A percentile compares a stretch with the other conserved stretches of the same genome.
Conservation (phyloP, 176 grass and related monocot genomes). For the Cymbopogon citratus region DNA sequence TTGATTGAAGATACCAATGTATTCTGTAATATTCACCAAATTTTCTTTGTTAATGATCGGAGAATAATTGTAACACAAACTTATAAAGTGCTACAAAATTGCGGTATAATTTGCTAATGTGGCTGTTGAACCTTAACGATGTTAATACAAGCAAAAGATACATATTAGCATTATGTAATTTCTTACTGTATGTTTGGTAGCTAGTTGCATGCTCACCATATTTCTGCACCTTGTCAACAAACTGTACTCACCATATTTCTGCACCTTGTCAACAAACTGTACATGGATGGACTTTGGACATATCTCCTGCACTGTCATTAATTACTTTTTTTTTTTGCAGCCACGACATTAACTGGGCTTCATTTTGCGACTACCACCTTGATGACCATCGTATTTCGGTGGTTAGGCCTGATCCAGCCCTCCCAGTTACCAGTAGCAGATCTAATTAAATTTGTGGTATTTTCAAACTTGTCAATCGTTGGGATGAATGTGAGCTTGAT, state of each 20-base stretch:
- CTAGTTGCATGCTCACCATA: background rate
- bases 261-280: background rate
- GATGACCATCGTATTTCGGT: slow-evolving; percentile 79
- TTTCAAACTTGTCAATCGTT: slow-evolving; percentile 87
- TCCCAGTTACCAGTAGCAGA: slow-evolving; percentile 70
- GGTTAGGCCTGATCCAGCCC: slow-evolving; percentile 74
- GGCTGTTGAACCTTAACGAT: background rate
- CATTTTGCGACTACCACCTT: slow-evolving; percentile 89
- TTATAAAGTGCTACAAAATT: background rate
- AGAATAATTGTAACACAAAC: background rate
- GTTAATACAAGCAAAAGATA: background rate
- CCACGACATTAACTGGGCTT: slow-evolving; percentile 80
- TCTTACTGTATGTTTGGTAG: background rate
- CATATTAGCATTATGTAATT: background rate
- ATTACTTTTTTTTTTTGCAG: slow-evolving; percentile 40
- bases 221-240: background rate
- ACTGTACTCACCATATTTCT: background rate
- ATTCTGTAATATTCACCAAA: background rate
- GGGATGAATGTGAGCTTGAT: slow-evolving; percentile 96
- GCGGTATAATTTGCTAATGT: background rate
- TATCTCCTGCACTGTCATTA: background rate
- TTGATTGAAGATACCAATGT: background rate
- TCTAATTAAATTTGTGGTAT: slow-evolving; percentile 77
- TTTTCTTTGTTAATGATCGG: background rate
- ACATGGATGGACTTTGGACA: background rate